Evolutionary conservation across 1,139 yeast genomes (phyloP).

Genomic region (Yamadazyma siamensis): DNA sequence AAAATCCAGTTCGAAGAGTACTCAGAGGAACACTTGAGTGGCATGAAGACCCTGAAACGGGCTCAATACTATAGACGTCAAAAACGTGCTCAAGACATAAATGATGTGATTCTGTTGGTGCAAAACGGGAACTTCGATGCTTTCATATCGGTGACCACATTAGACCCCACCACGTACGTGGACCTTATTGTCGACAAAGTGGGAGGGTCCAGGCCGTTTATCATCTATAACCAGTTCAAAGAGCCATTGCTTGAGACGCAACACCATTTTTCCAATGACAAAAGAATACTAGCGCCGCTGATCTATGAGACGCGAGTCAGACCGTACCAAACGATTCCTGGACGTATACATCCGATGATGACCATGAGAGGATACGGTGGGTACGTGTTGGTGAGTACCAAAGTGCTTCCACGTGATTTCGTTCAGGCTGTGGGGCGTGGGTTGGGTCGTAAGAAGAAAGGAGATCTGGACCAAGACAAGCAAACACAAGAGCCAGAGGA

Average conservation of each 20-base stretch:
- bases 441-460: conserved; percentile 26
- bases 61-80: conserved; percentile 67
- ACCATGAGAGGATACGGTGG: conserved; percentile 94
- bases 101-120: conserved; percentile 50
- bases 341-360: conserved; percentile 94
- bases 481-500: conserved; percentile 2
- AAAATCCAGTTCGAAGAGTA: conserved; percentile 49
- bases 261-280: conserved; percentile 61
- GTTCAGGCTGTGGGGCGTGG: conserved; percentile 58
- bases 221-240: conserved; percentile 75
- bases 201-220: conserved; percentile 88
- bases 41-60: conserved; percentile 56
- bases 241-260: conserved; percentile 74
- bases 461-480: conserved; percentile 9
- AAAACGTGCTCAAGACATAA: conserved; percentile 54
- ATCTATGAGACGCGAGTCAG: conserved; percentile 81
- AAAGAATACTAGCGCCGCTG: conserved; percentile 76
- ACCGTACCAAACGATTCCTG: conserved; percentile 88
- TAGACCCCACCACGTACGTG: conserved; percentile 64
- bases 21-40: conserved; percentile 49
- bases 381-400: conserved; percentile 71
- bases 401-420: conserved; percentile 69
- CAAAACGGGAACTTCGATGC: conserved; percentile 67
- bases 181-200: conserved; percentile 60
- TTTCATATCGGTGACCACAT: conserved; percentile 66